Percentiles rank a stretch among this genome's conserved stretches.
Evolutionary conservation across 768 basidiomycete species (phyloP).

Genomic region (Podaxis sp.): DNA sequence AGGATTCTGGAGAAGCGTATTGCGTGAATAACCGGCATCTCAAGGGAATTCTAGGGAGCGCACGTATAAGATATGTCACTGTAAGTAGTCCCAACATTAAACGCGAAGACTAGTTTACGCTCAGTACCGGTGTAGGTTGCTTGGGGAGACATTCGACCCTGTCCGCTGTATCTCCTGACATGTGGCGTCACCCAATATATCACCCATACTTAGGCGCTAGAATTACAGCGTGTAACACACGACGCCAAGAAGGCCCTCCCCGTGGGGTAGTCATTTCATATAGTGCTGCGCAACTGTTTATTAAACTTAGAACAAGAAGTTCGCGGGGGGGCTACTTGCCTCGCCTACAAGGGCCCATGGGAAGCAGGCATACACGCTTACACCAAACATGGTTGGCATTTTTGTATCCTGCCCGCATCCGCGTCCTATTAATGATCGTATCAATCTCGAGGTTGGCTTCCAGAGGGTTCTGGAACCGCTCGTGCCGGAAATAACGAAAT

Average conservation of each 20-base stretch:
- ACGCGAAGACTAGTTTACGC: slow-evolving; percentile 40
- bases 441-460: too few relatives aligned
- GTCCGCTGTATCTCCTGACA: neutral
- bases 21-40: neutral
- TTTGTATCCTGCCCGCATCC: too few relatives aligned
- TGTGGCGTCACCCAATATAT: neutral
- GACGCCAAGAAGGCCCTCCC: neutral
- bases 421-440: too few relatives aligned
- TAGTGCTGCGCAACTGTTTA: too few relatives aligned
- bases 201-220: neutral
- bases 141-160: slow-evolving; percentile 13
- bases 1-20: slow-evolving; percentile 28
- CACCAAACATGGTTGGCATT: too few relatives aligned
- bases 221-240: neutral
- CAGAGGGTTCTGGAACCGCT: too few relatives aligned
- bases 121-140: slow-evolving; percentile 19
- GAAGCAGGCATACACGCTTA: too few relatives aligned
- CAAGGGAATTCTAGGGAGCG: neutral
- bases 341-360: too few relatives aligned
- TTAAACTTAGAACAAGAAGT: too few relatives aligned
- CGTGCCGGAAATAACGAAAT: too few relatives aligned
- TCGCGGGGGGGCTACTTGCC: too few relatives aligned
- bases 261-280: too few relatives aligned
- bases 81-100: slow-evolving; percentile 43
- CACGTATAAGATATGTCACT: slow-evolving; percentile 43